Evolutionary conservation across 805 yeast species (phyloP).

Genomic region (Cyberlindnera lachancei): DNA sequence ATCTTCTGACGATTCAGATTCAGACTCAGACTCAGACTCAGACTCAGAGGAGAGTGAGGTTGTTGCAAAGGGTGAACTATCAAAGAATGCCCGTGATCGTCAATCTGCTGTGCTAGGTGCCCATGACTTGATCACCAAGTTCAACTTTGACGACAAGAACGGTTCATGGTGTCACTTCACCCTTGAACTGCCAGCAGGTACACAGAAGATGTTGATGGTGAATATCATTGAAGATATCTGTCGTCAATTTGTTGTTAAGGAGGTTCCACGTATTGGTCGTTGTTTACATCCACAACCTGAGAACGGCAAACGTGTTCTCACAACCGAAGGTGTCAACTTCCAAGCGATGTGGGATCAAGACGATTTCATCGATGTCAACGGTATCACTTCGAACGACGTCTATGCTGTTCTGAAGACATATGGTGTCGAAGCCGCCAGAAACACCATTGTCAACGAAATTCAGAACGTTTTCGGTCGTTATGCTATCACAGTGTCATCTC

Average conservation of each 20-base stretch:
- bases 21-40: slow-evolving; percentile 34
- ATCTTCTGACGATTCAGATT: slow-evolving; percentile 25
- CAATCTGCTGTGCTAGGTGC: slow-evolving; percentile 73
- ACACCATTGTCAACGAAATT: slow-evolving; percentile 93
- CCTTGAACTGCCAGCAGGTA: slow-evolving; percentile 72
- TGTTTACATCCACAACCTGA: slow-evolving; percentile 77
- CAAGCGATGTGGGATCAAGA: slow-evolving; percentile 97
- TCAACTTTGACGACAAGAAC: slow-evolving; percentile 79
- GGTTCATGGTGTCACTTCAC: slow-evolving; percentile 94
- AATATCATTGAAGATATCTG: slow-evolving; percentile 91
- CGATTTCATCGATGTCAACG: slow-evolving; percentile 83
- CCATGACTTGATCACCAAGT: slow-evolving; percentile 67
- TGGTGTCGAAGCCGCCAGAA: slow-evolving; percentile 99
- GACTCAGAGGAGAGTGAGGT: slow-evolving; percentile 23
- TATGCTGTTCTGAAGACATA: slow-evolving; percentile 83
- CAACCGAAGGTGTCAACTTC: slow-evolving; percentile 98
- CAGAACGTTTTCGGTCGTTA: slow-evolving; percentile 93
- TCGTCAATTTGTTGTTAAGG: slow-evolving; percentile 85
- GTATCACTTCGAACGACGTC: slow-evolving; percentile 86
- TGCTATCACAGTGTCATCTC: slow-evolving; percentile 85
- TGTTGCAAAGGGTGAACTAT: slow-evolving; percentile 29
- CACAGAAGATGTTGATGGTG: slow-evolving; percentile 94
- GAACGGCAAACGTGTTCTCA: slow-evolving; percentile 65
- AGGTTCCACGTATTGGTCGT: slow-evolving; percentile 85
- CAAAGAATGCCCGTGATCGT: slow-evolving; percentile 70